phyloP scores from a whole-genome alignment of 345 rosid species.

The Eucalyptus sp. region DNA sequence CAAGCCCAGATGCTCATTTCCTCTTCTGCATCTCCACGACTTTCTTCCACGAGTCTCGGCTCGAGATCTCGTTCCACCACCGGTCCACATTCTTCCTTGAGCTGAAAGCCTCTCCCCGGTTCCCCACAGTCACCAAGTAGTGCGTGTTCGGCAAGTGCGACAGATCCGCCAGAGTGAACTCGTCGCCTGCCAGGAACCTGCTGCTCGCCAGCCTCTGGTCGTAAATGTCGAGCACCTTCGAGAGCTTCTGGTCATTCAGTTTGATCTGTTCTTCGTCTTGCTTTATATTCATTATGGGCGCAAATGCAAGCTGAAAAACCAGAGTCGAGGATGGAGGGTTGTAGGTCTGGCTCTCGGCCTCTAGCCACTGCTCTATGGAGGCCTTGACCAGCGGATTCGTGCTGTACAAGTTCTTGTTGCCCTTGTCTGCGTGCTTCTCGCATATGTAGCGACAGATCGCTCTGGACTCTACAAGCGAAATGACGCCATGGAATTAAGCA shows the following conservation, averaged over 20 bases:
- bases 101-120: conserved; percentile 26
- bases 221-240: conserved; percentile 49
- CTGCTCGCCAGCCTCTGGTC: conserved; percentile 41
- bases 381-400: conserved; percentile 47
- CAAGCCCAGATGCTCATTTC: background rate
- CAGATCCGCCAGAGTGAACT: conserved; percentile 64
- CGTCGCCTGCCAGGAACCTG: conserved; percentile 54
- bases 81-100: conserved; percentile 49
- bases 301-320: conserved; percentile 52
- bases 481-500: background rate
- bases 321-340: conserved; percentile 40
- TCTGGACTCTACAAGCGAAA: conserved; percentile 31
- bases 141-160: conserved; percentile 51
- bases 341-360: conserved; percentile 57
- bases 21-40: conserved; percentile 42
- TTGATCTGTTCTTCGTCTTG: conserved; percentile 32
- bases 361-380: conserved; percentile 75
- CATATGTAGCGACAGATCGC: conserved; percentile 53
- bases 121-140: conserved; percentile 25
- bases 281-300: conserved; percentile 41
- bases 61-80: conserved; percentile 68
- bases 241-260: conserved; percentile 37
- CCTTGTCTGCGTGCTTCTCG: conserved; percentile 36
- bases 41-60: conserved; percentile 62
- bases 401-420: conserved; percentile 38